These are phyloP conservation scores for Wallacemonas sp. DNA, from an alignment of 208 protist genomes.

Conservation along the genomic window DNA sequence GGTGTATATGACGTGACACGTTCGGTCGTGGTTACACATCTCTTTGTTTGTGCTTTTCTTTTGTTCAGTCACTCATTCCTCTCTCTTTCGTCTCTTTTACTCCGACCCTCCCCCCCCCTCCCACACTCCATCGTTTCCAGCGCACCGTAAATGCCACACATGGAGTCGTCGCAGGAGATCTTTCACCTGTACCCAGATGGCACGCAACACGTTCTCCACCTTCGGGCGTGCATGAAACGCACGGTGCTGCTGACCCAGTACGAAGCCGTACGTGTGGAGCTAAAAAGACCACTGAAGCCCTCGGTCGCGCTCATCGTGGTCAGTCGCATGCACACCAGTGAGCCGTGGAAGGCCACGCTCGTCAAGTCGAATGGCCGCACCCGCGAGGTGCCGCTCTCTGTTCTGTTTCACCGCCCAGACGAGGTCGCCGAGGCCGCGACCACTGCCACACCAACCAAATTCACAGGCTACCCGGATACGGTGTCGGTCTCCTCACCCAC, in stretches of 20 bases:
- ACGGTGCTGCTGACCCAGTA: constrained; percentile 11
- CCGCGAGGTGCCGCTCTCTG: not conserved
- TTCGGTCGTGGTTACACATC: no score
- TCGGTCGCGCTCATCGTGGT: constrained; percentile 11
- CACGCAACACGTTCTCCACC: constrained; percentile 2
- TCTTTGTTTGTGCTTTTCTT: no score
- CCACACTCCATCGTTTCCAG: no score
- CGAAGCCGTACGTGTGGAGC: not conserved
- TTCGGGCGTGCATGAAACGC: not conserved
- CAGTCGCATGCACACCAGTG: not conserved
- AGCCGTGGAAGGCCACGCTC: constrained; percentile 2
- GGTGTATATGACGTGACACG: no score
- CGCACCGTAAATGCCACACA: not conserved
- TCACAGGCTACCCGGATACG: no score
- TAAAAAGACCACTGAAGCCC: constrained; percentile 5
- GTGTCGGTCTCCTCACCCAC: no score
- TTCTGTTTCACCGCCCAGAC: not conserved
- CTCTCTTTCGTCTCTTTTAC: not conserved
- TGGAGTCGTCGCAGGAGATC: not conserved
- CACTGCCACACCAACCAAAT: not conserved
- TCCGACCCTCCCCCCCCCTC: not conserved
- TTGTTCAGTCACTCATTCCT: no score
- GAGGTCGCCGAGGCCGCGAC: not conserved
- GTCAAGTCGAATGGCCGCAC: not conserved
- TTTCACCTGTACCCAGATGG: constrained; percentile 11